Base-by-base conservation (phyloP, 2,329 filamentous ascomycete species). In the Pyrenophora seminiperda region DNA sequence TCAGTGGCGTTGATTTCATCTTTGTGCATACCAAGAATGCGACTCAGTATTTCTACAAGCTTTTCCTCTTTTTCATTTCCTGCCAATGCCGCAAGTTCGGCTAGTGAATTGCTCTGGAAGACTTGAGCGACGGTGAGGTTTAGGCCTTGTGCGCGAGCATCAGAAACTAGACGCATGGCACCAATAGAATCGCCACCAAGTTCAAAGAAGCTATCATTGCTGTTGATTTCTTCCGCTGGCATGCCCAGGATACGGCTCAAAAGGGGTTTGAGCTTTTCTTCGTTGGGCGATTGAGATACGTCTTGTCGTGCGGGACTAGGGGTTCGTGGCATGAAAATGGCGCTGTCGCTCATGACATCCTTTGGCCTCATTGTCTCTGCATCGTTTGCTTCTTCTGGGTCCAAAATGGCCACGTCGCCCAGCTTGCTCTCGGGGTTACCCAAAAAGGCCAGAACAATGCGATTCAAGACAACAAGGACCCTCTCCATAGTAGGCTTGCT, bases 51-150 rank as follows among this genome's bases (percentile, higher is more conserved):
- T 2, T 57, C 48, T 3, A 63, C 40, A 3, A 74, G 50, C 46
- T 64, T 70, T 2, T 65, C 59, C 37, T 71, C 66, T n/a, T 62
- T 70, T 20, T 59, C 56, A 14, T 64, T 68, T 7, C 58, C 53
- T 65, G 84, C 59, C 0, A 74, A 71, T 36, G 75, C 76, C 2
- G 83, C 82, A 66, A 85, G 81, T 47, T 85, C 81, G 43, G 72
- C 57, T 5, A 81, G 65, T 15, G 75, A 68, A 73, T 75, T 58
- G 38, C 65, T 67, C 14, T 66, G 59, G 59, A 80, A 79, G 17
- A 78, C 72, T 36, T 76, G 72, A 4, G 72, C 69, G 2, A 80
- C 78, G 0, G 70, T 73, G 1, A 79, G 53, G 11, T 60, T 61
- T 6, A 75, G 53, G 3, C 73, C 72, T 30, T 70, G 59, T 2